phyloP scores from a whole-genome alignment of 2,329 filamentous ascomycete genomes.

The Alternaria tenuissima region DNA sequence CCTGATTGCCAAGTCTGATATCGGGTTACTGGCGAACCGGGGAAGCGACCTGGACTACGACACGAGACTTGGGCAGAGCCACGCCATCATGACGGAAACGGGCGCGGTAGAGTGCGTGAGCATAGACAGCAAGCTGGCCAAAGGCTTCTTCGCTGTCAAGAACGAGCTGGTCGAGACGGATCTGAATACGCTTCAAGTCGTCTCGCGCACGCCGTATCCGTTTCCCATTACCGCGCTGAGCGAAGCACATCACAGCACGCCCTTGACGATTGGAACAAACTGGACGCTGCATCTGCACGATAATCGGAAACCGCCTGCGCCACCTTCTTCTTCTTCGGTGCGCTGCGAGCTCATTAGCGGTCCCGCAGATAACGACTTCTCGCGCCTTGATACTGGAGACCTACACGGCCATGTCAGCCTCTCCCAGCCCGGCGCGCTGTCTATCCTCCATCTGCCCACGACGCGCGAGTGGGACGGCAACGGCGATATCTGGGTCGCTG shows the following conservation, averaged over 20 bases:
- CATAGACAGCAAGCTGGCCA: slow-evolving; percentile 71
- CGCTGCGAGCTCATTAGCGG: slow-evolving; percentile 44
- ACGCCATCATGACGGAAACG: slow-evolving; percentile 72
- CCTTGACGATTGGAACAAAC: slow-evolving; percentile 85
- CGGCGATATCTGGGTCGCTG: slow-evolving; percentile 85
- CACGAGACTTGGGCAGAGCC: slow-evolving; percentile 54
- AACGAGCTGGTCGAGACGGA: slow-evolving; percentile 79
- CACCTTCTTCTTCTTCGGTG: slow-evolving; percentile 22
- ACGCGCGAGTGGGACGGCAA: slow-evolving; percentile 66
- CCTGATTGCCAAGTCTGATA: slow-evolving; percentile 70
- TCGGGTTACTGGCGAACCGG: slow-evolving; percentile 72
- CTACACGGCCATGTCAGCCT: slow-evolving; percentile 71
- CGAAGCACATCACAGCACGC: slow-evolving; percentile 68
- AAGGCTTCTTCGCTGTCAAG: slow-evolving; percentile 82
- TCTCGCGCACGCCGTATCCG: slow-evolving; percentile 76
- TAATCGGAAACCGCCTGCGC: slow-evolving; percentile 59
- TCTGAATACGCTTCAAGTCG: slow-evolving; percentile 72
- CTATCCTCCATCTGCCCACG: slow-evolving; percentile 78
- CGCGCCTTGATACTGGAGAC: slow-evolving; percentile 61
- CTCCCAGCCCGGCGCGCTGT: slow-evolving; percentile 81
- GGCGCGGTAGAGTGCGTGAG: slow-evolving; percentile 82
- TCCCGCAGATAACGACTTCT: slow-evolving; percentile 36
- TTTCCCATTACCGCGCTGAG: slow-evolving; percentile 87
- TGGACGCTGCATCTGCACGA: slow-evolving; percentile 85
- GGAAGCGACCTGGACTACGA: slow-evolving; percentile 54